Percentiles rank a stretch among this genome's conserved stretches.
These are phyloP conservation scores for Sporothrix phasma DNA, from an alignment of 2,329 filamentous ascomycete species.

Conservation along the genomic window DNA sequence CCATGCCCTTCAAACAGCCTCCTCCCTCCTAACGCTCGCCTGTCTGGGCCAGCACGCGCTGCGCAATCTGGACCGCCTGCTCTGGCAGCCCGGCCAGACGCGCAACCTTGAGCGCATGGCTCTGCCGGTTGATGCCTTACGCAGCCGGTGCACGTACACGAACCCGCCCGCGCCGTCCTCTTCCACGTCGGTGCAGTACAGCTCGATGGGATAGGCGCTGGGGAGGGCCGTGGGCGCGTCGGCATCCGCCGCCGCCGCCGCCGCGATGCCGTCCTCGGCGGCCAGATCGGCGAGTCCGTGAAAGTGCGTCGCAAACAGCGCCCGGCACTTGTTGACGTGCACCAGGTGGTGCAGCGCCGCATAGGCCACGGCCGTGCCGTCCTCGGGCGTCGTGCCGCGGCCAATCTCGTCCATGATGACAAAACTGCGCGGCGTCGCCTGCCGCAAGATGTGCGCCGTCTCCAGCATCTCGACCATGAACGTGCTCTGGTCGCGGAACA, in stretches of 20 bases:
- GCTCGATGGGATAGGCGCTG: conserved; percentile 41
- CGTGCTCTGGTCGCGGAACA: conserved; percentile 91
- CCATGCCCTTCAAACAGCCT: not conserved
- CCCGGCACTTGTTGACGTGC: conserved; percentile 63
- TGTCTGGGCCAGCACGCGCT: conserved; percentile 37
- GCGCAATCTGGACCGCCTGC: conserved; percentile 58
- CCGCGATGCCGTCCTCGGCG: conserved; percentile 36
- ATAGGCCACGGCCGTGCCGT: conserved; percentile 82
- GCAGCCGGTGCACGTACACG: conserved; percentile 75
- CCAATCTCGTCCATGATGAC: conserved; percentile 99
- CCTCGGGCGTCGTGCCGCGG: conserved; percentile 84
- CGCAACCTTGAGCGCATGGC: conserved; percentile 93
- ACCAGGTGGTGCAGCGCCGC: conserved; percentile 80
- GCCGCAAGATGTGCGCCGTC: conserved; percentile 78
- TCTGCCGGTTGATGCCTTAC: conserved; percentile 69
- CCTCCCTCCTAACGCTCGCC: not conserved
- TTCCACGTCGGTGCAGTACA: conserved; percentile 82
- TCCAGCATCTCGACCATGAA: conserved; percentile 99
- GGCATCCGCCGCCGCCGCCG: conserved; percentile 19
- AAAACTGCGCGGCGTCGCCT: conserved; percentile 75
- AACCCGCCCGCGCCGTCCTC: conserved; percentile 65
- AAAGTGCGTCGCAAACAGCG: conserved; percentile 92
- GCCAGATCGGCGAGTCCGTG: conserved; percentile 75
- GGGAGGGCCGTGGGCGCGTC: not conserved
- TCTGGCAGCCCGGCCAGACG: conserved; percentile 72